phyloP scores from a whole-genome alignment of 805 yeast species.

The Starmera amethionina region DNA sequence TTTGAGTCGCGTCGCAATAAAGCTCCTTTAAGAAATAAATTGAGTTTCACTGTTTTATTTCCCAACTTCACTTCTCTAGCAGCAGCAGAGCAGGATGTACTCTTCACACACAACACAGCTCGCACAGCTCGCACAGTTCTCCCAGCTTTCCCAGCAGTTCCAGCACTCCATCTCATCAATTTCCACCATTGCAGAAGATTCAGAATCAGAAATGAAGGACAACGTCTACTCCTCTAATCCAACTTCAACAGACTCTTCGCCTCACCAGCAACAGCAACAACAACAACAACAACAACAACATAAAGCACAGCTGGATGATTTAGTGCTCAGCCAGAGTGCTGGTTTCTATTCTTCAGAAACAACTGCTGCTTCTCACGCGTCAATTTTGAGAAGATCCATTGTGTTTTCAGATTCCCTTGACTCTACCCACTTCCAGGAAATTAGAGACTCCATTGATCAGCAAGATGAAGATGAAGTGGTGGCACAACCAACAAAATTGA shows the following conservation, averaged over 20 bases:
- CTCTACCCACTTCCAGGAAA: constrained; percentile 5
- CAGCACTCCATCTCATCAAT: too few relatives aligned
- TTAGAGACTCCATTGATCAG: constrained; percentile 1
- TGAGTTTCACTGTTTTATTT: too few relatives aligned
- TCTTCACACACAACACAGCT: too few relatives aligned
- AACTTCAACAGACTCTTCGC: constrained; percentile 3
- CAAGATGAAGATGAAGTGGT: neutral
- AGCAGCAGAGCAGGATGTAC: too few relatives aligned
- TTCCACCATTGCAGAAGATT: neutral
- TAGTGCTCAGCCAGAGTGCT: neutral
- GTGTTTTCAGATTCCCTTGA: constrained; percentile 16
- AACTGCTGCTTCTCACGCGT: constrained; percentile 8
- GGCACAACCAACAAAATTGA: constrained; percentile 3
- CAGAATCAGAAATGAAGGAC: neutral
- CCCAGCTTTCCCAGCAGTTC: too few relatives aligned
- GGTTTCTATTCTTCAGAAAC: constrained; percentile 1
- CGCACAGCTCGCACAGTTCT: too few relatives aligned
- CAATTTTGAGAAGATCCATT: constrained; percentile 13
- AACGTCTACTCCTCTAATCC: neutral
- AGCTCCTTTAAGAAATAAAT: too few relatives aligned
- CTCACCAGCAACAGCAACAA: neutral
- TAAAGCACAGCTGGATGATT: neutral
- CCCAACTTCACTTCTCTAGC: too few relatives aligned
- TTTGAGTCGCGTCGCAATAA: too few relatives aligned
- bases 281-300: neutral